A percentile compares a stretch with the other conserved stretches of the same genome.
Conservation (phyloP, 163 green algal genomes). For the Coccomyxa subellipsoidea region DNA sequence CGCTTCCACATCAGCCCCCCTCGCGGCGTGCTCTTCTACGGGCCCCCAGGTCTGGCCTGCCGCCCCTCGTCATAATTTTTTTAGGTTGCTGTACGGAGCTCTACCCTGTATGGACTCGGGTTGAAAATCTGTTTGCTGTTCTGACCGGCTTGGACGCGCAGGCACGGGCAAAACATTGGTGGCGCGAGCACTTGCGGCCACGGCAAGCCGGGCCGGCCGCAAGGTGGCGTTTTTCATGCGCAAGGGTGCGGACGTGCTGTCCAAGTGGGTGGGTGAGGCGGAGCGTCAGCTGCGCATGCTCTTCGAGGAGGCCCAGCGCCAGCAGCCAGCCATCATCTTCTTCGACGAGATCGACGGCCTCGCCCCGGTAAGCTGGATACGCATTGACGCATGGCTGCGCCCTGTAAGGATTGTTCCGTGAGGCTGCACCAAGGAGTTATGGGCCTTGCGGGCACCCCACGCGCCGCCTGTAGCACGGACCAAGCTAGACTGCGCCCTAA, state of each 20-base stretch:
- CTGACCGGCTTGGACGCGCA: slow-evolving; percentile 17
- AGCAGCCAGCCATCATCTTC: slow-evolving; percentile 93
- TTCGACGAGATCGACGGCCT: slow-evolving; percentile 98
- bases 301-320: slow-evolving; percentile 81
- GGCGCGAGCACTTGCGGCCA: slow-evolving; percentile 75
- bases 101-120: too few species aligned
- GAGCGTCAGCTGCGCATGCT: slow-evolving; percentile 86
- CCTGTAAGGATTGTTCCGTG: too few species aligned
- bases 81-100: not conserved
- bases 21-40: slow-evolving; percentile 89
- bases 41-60: slow-evolving; percentile 61
- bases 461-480: too few species aligned
- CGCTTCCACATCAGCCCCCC: slow-evolving; percentile 83
- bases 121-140: too few species aligned
- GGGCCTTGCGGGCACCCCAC: too few species aligned
- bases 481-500: too few species aligned
- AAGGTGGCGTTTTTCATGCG: slow-evolving; percentile 88
- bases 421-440: too few species aligned
- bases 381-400: not conserved
- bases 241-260: slow-evolving; percentile 89
- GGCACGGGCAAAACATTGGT: slow-evolving; percentile 89
- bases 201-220: slow-evolving; percentile 45
- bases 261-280: slow-evolving; percentile 91
- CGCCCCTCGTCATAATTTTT: not conserved
- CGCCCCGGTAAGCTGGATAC: slow-evolving; percentile 62